Base-by-base conservation (phyloP, 1,284 basidiomycete species). In the Rugosomyces carneus region DNA sequence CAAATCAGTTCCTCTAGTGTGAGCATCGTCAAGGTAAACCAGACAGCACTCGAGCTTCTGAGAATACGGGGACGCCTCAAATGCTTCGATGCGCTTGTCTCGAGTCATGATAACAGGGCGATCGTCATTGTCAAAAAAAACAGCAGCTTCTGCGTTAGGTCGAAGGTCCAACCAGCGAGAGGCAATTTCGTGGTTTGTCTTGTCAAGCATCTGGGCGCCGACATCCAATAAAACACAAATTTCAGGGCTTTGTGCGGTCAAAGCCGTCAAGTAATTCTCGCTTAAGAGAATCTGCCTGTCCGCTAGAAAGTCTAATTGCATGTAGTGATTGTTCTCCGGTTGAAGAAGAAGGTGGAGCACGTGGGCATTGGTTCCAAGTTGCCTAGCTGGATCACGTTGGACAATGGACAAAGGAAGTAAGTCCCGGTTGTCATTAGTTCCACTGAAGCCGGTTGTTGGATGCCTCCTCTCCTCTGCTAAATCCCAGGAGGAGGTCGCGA, bases 1-100 rank as follows among this genome's bases (percentile, higher is more conserved):
- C n/a, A 80, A 58, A 53, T 80, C 77, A 0, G 75, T 79, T 5
- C 78, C 78, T 23, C 78, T 60, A 0, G 79, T 80, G 47, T 80
- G 77, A 0, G 72, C 72, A 52, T 81, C 78, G 36, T 80, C 78
- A 0, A 81, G 68, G 48, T 81, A 80, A 2, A 78, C 53, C 3
- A 77, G 49, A 26, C 74, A 76, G 50, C 65, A 60, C 13, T 69
- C 64, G 0, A 79, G 57, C 43, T 68, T 67, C 31, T 67, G 60
- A 2, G 54, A 59, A 50, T 68, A 76, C 0, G 68, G 64, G 1
- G 77, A 80, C 5, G 69, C 64, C 2, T 59, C 39, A 1, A 81
- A 56, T 1, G 61, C 57, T 43, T 75, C 70, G 0, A 58, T 56
- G 1, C 44, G 54, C 0, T 67, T 70, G 37, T 75, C 70, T 10